Base-by-base conservation (phyloP, 1,284 basidiomycete genomes). In the Inonotus obliquus region DNA sequence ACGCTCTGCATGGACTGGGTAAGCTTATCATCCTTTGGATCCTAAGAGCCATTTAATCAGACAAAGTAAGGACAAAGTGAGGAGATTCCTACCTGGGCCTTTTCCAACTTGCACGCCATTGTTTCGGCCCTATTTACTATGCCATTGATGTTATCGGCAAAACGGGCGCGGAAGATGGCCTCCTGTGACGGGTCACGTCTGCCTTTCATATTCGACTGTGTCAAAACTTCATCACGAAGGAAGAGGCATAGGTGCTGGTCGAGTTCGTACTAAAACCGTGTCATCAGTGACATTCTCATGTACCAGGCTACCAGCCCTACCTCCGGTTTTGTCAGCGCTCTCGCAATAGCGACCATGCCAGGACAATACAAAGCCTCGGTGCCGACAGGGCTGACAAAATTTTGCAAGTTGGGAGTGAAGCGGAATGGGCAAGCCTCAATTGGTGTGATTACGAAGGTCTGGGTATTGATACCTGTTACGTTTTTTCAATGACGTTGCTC, bases 391-490 rank as follows among this genome's bases (percentile, higher is more conserved):
- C 92, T 94, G 56, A 99, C 78, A 76, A 99, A 97, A 69, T 87
- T 81, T 74, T 99, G 98, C 78, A 99, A 86, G 73, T 98, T 98
- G 2, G 96, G 96, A 11, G 95, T 98, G 67, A 98, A 85, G 10
- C 97, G 89, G 90, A 99, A 99, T 0, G 97, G 96, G 11, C 98
- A 94, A 1, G 87, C 81, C 67, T 99, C 97, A 65, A 81, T 85
- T 1, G 90, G 89, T 32, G 83, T 82, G 70, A 94, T 90, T 44
- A 91, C 75, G 0, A 92, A 91, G 35, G 78, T 77, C 35, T 80
- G 75, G 45, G 74, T 68, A 52, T 77, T 72, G 60, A 84, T 75
- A 9, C 77, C 80, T 81, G 65, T 32, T 19, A 47, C 11, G 59
- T 23, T 59, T 35, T 52, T n/a, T 29, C 56, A 45, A 35, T 51